Percentiles rank a stretch among this genome's conserved stretches.
Conservation (phyloP, 495 filamentous ascomycete genomes). For the Neurospora sp. region DNA sequence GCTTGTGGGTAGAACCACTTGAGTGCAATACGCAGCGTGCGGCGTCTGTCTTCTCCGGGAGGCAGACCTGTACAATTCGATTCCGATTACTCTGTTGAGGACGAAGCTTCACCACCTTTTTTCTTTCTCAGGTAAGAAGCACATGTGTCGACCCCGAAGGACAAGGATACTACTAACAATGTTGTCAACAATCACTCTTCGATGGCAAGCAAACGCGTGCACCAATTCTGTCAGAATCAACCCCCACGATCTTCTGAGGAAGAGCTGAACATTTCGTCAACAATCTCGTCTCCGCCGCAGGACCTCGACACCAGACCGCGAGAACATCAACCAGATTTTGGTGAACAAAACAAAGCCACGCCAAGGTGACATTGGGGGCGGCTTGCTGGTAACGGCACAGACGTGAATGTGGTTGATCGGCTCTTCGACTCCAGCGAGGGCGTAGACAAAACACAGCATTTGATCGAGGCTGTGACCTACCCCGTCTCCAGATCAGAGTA, state of each 20-base stretch:
- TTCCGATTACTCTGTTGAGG: constrained; percentile 19
- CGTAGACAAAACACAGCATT: background rate
- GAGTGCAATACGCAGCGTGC: constrained; percentile 18
- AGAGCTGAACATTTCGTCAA: background rate
- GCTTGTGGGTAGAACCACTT: constrained; percentile 14
- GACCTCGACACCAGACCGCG: background rate
- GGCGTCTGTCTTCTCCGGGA: background rate
- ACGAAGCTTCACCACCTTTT: constrained; percentile 12
- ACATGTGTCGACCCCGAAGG: background rate
- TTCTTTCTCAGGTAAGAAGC: constrained; percentile 9
- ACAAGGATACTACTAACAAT: constrained; percentile 13
- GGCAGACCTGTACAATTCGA: constrained; percentile 9
- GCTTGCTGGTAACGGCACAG: background rate
- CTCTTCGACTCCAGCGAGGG: background rate
- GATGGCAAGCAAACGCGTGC: background rate
- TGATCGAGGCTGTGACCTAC: background rate
- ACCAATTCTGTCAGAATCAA: background rate
- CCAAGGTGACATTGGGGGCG: background rate
- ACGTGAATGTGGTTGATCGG: background rate
- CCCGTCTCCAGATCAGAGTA: background rate
- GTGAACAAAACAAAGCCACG: background rate
- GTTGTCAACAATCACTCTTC: background rate
- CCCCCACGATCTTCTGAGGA: background rate
- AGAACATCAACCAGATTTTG: background rate
- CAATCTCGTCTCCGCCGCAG: background rate